These are phyloP conservation scores for Mortierella sp. DNA, from an alignment of 371 early-diverging fungal genomes.

Conservation along the genomic window DNA sequence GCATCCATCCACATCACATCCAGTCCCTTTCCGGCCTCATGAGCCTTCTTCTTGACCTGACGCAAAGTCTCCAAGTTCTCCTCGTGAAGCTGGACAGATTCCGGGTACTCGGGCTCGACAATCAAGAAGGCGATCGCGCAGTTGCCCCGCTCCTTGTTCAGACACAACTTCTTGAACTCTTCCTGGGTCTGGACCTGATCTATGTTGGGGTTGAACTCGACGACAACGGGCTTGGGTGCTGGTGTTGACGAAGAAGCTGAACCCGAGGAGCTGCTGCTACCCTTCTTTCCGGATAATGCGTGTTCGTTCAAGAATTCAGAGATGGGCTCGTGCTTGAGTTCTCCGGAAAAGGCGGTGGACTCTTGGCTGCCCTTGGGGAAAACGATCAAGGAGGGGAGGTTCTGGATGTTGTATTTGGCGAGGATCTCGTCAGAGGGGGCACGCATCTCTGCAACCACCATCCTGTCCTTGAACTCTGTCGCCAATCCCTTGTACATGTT, in stretches of 20 bases:
- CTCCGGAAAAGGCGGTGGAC: slow-evolving; percentile 60
- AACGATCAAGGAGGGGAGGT: slow-evolving; percentile 76
- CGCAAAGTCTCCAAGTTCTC: slow-evolving; percentile 67
- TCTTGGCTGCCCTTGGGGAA: slow-evolving; percentile 61
- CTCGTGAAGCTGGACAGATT: slow-evolving; percentile 67
- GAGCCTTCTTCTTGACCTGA: slow-evolving; percentile 59
- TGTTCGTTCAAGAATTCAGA: slow-evolving; percentile 70
- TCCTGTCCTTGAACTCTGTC: slow-evolving; percentile 75
- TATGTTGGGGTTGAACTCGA: slow-evolving; percentile 65
- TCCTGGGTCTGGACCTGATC: slow-evolving; percentile 62
- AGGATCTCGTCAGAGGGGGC: slow-evolving; percentile 65
- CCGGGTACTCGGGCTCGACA: slow-evolving; percentile 72
- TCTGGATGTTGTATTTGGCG: slow-evolving; percentile 66
- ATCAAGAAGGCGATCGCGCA: slow-evolving; percentile 76
- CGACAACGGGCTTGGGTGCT: slow-evolving; percentile 26
- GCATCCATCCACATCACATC: slow-evolving; percentile 80
- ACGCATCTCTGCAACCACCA: slow-evolving; percentile 82
- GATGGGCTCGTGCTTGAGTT: slow-evolving; percentile 63
- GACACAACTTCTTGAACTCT: slow-evolving; percentile 65
- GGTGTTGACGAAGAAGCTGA: slow-evolving; percentile 24
- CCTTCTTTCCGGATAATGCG: slow-evolving; percentile 58
- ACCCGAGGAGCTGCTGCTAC: slow-evolving; percentile 27
- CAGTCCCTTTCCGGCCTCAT: slow-evolving; percentile 57
- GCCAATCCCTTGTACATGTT: slow-evolving; percentile 90
- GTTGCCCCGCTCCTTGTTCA: slow-evolving; percentile 58